These are phyloP conservation scores for Bullera alba DNA, from an alignment of 768 basidiomycete genomes.

Conservation along the genomic window DNA sequence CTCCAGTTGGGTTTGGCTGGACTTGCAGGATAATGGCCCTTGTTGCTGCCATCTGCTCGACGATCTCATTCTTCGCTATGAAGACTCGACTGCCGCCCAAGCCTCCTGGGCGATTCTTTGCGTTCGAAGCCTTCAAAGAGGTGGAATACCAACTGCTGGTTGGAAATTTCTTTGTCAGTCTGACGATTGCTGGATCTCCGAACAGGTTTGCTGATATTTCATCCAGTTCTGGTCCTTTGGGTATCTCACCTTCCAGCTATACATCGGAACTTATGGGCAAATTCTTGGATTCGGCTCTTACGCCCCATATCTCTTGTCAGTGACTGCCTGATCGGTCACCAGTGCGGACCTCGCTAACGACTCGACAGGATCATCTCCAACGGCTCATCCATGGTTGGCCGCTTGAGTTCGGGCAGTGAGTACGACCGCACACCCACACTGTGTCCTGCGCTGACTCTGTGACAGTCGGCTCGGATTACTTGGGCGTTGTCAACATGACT, in stretches of 20 bases:
- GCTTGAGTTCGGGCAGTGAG: constrained; percentile 6
- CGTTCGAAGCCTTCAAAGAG: constrained; percentile 14
- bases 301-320: constrained; percentile 25
- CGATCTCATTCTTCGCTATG: constrained; percentile 16
- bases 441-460: neutral
- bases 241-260: constrained; percentile 16
- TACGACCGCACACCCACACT: neutral
- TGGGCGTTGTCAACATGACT: constrained; percentile 14
- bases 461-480: constrained; percentile 6
- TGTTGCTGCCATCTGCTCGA: constrained; percentile 11
- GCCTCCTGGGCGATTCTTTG: constrained; percentile 22
- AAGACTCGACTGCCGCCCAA: constrained; percentile 26
- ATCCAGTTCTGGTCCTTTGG: constrained; percentile 14
- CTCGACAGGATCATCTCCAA: constrained; percentile 2
- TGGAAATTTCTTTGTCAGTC: constrained; percentile 11
- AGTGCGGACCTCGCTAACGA: neutral
- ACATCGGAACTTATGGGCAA: constrained; percentile 21
- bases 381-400: neutral
- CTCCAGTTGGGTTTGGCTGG: constrained; percentile 29
- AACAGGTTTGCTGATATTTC: neutral
- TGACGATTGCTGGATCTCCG: neutral
- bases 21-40: constrained; percentile 19
- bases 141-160: constrained; percentile 11
- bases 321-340: neutral
- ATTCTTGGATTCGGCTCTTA: constrained; percentile 9